Evolutionary conservation across 345 rosid species (phyloP).

Genomic region (Boechera stricta): DNA sequence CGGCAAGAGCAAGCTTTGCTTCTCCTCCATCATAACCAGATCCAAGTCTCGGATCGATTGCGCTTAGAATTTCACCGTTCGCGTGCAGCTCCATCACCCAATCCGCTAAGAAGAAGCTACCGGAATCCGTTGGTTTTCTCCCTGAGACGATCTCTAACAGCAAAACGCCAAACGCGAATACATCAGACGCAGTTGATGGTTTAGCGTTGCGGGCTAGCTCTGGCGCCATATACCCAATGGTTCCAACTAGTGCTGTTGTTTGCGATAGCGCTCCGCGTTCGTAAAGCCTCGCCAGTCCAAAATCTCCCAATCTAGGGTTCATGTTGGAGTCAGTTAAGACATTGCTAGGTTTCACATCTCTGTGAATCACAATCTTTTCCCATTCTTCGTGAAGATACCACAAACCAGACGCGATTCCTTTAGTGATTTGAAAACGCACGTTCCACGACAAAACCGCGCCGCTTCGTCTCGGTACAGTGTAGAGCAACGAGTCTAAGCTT

Average conservation of each 20-base stretch:
- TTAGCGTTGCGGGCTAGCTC: conserved; percentile 41
- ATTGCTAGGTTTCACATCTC: conserved; percentile 47
- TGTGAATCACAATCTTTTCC: conserved; percentile 57
- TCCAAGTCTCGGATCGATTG: conserved; percentile 50
- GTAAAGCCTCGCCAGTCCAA: conserved; percentile 66
- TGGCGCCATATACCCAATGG: conserved; percentile 46
- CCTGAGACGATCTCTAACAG: conserved; percentile 42
- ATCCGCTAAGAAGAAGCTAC: conserved; percentile 41
- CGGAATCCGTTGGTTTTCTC: conserved; percentile 42
- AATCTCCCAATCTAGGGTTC: conserved; percentile 65
- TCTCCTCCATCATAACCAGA: conserved; percentile 45
- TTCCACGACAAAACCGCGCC: conserved; percentile 51
- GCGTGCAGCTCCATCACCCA: conserved; percentile 39
- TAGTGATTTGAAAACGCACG: conserved; percentile 52
- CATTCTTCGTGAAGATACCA: conserved; percentile 72
- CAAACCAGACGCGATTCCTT: conserved; percentile 59
- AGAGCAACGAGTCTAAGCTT: conserved; percentile 53
- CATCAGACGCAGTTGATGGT: conserved; percentile 42
- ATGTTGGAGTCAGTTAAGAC: conserved; percentile 34
- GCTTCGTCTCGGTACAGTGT: conserved; percentile 35
- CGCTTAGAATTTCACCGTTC: conserved; percentile 45
- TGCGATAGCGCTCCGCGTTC: conserved; percentile 57
- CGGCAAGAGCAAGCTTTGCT: conserved; percentile 50
- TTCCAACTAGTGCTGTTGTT: conserved; percentile 64
- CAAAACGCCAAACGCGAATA: conserved; percentile 45